Evolutionary conservation across 805 yeast species (phyloP), one percentile per base, ranked within the genome.

Genomic region (Candida oleophila): DNA sequence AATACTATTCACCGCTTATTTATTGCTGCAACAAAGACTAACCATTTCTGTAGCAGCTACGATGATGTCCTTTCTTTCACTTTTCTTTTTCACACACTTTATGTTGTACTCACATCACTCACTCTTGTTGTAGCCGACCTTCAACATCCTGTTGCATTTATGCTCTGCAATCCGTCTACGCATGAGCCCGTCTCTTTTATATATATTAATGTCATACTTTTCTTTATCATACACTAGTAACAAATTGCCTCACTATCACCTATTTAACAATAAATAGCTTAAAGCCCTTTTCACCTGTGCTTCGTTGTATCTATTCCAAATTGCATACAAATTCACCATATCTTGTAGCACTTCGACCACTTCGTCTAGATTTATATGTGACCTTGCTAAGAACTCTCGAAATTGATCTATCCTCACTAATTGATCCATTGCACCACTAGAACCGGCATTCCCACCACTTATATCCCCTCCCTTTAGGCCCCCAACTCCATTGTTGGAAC

Each of bases 251-350:
- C 14, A 14, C 38, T 34, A 14, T 34, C 45, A 57, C 22, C 72
- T 54, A 36, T 61, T 63, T 38, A 71, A 49, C 25, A 73, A 54
- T 76, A 72, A 70, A 38, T 56, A 49, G 48, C 76, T 81, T 14
- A 80, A 59, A 2, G 74, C 69, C 50, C 75, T 77, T 48, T 80
- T 74, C 16, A 82, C 77, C 51, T 69, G 63, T 28, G 71, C 73
- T 60, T 88, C 97, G 56, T 87, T 89, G 58, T 87, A 90, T n/a
- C 80, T 62, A 53, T 87, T 89, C 97, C 97, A 91, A 4, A 81
- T 77, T 41, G 89, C 91, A 61, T 91, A 92, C 2, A 91, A 65
- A 3, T 87, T 81, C 37, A 92, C 76, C 58, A 90, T 68, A 55
- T 90, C 96, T 61, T 92, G 97, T 22, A 90, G 82, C 11, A 90